A percentile compares a stretch with the other conserved stretches of the same genome.
Evolutionary conservation across 495 filamentous ascomycete species (phyloP).

Genomic region (Penicillium macrosclerotiorum): DNA sequence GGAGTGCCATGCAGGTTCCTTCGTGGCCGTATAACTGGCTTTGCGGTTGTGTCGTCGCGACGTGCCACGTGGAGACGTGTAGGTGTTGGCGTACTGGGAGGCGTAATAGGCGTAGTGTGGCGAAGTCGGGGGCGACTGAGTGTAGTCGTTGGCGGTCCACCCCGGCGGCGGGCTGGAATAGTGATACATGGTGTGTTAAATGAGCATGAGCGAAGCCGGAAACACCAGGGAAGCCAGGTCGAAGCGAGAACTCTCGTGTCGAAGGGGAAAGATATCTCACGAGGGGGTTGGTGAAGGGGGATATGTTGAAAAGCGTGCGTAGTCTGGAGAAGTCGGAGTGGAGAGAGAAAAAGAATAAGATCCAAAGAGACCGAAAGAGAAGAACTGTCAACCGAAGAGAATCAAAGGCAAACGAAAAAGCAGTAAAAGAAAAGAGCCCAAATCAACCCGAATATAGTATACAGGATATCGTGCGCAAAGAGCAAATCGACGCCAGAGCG

Average conservation of each 20-base stretch:
- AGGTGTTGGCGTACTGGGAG: slow-evolving; percentile 41
- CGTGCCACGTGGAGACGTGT: slow-evolving; percentile 37
- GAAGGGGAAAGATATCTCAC: too few species aligned
- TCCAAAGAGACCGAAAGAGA: slow-evolving; percentile 1
- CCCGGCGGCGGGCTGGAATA: slow-evolving; percentile 48
- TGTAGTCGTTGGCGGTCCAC: slow-evolving; percentile 51
- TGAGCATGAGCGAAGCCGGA: slow-evolving; percentile 26
- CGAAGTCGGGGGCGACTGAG: slow-evolving; percentile 50
- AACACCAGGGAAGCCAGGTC: too few species aligned
- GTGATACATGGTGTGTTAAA: slow-evolving; percentile 54
- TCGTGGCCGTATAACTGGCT: slow-evolving; percentile 45
- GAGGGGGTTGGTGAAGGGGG: too few species aligned
- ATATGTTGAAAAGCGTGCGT: slow-evolving; percentile 1
- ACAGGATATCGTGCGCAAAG: slow-evolving; percentile 49
- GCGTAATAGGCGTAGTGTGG: slow-evolving; percentile 50
- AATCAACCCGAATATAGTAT: slow-evolving; percentile 44
- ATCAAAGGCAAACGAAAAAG: slow-evolving; percentile 18
- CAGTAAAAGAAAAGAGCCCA: slow-evolving; percentile 17
- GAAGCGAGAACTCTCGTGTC: too few species aligned
- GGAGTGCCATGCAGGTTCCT: slow-evolving; percentile 41
- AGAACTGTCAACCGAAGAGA: slow-evolving; percentile 13
- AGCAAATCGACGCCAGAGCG: slow-evolving; percentile 40
- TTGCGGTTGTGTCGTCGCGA: slow-evolving; percentile 47
- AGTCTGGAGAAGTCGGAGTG: not conserved
- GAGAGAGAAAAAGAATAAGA: not conserved